Base-by-base conservation (phyloP, 2,329 filamentous ascomycete species). In the Microdochium trichocladiopsis region DNA sequence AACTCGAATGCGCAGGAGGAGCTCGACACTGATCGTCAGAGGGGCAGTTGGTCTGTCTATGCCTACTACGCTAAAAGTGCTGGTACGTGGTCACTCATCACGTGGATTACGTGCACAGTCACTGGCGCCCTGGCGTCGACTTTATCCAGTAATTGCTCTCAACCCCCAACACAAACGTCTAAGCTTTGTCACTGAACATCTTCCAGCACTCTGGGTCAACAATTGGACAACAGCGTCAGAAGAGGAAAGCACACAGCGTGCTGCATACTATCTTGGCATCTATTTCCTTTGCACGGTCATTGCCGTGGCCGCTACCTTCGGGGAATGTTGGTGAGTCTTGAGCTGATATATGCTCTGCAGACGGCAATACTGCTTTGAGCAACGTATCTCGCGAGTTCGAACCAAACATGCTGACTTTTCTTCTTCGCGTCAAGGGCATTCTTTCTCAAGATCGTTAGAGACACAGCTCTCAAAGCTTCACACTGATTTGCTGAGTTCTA, bases 261-360 rank as follows among this genome's bases (percentile, higher is more conserved):
- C 56, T 2, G 60, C 57, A 4, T 58, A 60, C 37, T 63, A 61
- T 31, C 55, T 63, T 2, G 60, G 59, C 1, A 51, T 61, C 10
- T 63, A 60, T 22, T 53, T 50, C 25, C 3, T 53, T 2, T 48
- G 48, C 18, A 48, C 51, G 43, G 50, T 53, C 3, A 36, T 33
- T 8, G 45, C 54, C 24, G 25, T 47, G 16, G 51, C 48, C 28
- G 8, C 21, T n/a, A 25, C 21, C 5, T 37, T 24, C 22, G 41
- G 36, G 8, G 49, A 50, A 24, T 28, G 36, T n/a, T 50, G 50
- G 50, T 51, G n/a, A 12, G 50, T 51, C 37, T 31, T 31, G 28
- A 28, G 28, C 4, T 50, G 16, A 5, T 18, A n/a, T n/a, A n/a
- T n/a, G n/a, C n/a, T n/a, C n/a, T n/a, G n/a, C n/a, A n/a, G n/a